These are phyloP conservation scores for Boletus rufocinnamomeus DNA, from an alignment of 768 basidiomycete species.

Conservation along the genomic window DNA sequence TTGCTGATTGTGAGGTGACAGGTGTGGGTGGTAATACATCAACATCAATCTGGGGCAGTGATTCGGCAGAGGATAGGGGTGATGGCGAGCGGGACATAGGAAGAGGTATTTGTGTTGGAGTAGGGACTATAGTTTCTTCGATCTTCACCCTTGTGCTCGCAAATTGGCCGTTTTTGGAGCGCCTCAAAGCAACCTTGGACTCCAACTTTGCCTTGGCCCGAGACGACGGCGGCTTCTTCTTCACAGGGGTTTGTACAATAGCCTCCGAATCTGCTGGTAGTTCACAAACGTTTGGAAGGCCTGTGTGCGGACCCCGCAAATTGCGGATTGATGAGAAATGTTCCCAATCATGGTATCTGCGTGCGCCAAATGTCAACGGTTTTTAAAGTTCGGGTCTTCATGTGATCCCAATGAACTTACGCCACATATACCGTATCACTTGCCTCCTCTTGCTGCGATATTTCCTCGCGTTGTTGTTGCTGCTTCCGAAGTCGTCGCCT, in stretches of 20 bases:
- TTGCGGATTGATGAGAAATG: conserved; percentile 95
- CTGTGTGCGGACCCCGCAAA: conserved; percentile 78
- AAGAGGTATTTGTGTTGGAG: conserved; percentile 38
- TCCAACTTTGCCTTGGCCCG: conserved; percentile 32
- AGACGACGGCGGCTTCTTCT: conserved; percentile 38
- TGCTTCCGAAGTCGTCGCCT: conserved; percentile 45
- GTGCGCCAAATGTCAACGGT: conserved; percentile 13
- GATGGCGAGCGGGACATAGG: conserved; percentile 43
- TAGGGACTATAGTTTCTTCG: conserved; percentile 24
- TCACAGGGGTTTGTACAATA: conserved; percentile 33
- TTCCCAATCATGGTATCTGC: conserved; percentile 90
- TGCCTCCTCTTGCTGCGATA: conserved; percentile 21
- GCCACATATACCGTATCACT: conserved; percentile 74
- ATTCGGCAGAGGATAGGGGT: conserved; percentile 31
- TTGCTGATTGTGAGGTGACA: conserved; percentile 19
- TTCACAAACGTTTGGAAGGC: conserved; percentile 67
- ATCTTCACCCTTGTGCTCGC: conserved; percentile 21
- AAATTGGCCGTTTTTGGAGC: conserved; percentile 30
- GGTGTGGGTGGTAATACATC: conserved; percentile 33
- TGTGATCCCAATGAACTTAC: conserved; percentile 49
- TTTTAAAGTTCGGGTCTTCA: conserved; percentile 3
- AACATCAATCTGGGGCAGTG: conserved; percentile 26
- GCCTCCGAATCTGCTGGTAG: conserved; percentile 35
- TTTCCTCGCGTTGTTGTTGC: conserved; percentile 32
- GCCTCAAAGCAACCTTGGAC: conserved; percentile 19